A percentile compares a stretch with the other conserved stretches of the same genome.
Evolutionary conservation across 306 rosid genomes (phyloP).

Genomic region (Vigna mungo): DNA sequence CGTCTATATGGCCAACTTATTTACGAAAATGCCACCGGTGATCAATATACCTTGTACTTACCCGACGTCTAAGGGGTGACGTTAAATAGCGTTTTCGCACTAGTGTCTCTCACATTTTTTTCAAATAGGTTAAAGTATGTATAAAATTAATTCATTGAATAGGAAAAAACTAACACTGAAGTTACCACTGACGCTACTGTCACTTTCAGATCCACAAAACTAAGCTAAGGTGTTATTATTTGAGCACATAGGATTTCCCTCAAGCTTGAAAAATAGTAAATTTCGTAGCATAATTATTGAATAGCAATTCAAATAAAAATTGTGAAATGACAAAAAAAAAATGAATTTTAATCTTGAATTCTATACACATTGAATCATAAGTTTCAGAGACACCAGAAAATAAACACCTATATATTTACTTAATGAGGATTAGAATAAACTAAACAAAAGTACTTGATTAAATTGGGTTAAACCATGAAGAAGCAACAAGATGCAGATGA

Average conservation of each 20-base stretch:
- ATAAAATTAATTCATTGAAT: too few species aligned
- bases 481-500: too few species aligned
- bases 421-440: too few species aligned
- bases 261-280: slow-evolving; percentile 65
- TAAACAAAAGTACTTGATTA: too few species aligned
- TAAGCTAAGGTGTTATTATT: slow-evolving; percentile 47
- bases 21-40: too few species aligned
- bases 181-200: slow-evolving; percentile 33
- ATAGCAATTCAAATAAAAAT: background rate
- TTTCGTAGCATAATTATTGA: background rate
- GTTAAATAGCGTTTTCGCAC: too few species aligned
- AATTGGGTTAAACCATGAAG: too few species aligned
- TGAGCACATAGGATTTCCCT: slow-evolving; percentile 83
- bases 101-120: too few species aligned
- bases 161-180: slow-evolving; percentile 32
- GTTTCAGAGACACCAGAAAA: background rate
- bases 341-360: slow-evolving; percentile 7
- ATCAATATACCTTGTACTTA: too few species aligned
- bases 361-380: background rate
- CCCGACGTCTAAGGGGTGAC: too few species aligned
- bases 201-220: slow-evolving; percentile 62
- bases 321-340: background rate
- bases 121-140: too few species aligned
- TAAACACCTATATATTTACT: slow-evolving; percentile 16
- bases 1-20: too few species aligned